Percentiles rank a stretch among this genome's conserved stretches.
Conservation (phyloP, 73 alveolate genomes). For the Paramecium sonneborni region DNA sequence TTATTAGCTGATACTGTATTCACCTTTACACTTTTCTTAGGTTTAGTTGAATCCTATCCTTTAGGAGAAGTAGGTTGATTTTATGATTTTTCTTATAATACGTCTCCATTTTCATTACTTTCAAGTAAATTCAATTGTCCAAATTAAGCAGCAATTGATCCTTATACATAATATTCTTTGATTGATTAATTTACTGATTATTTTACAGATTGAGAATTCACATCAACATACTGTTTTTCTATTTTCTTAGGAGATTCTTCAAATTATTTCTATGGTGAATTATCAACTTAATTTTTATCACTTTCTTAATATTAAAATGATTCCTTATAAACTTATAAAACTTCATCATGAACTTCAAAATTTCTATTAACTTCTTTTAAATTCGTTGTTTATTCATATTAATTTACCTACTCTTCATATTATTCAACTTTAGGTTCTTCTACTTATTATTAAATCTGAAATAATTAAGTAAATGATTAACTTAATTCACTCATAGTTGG, state of each 20-base stretch:
- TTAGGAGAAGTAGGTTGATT: background rate
- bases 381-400: background rate
- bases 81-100: background rate
- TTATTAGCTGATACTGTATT: background rate
- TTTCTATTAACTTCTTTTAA: background rate
- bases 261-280: background rate
- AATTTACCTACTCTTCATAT: background rate
- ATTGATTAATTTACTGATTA: background rate
- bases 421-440: background rate
- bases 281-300: background rate
- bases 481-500: constrained; percentile 29
- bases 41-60: background rate
- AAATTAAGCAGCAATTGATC: background rate
- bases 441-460: background rate
- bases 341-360: background rate
- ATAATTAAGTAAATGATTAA: background rate
- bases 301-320: background rate
- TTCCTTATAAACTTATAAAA: background rate
- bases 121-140: background rate
- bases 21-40: background rate
- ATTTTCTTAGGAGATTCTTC: background rate
- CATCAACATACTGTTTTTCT: background rate
- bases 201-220: background rate
- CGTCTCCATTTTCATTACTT: background rate
- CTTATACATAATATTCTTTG: background rate